Conservation (phyloP, 495 filamentous ascomycete species). For the Oidiodendron maius region DNA sequence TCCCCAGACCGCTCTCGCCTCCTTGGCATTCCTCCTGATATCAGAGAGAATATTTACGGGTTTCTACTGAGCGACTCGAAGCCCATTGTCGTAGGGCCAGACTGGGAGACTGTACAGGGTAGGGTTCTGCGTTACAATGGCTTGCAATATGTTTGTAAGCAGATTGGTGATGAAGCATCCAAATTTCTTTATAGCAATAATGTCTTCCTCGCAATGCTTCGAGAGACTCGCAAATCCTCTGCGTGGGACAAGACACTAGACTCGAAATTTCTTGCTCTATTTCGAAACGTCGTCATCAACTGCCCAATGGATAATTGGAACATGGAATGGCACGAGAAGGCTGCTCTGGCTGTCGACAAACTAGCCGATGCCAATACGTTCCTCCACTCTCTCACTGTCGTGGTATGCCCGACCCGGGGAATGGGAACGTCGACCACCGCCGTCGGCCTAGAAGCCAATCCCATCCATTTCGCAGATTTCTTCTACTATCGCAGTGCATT, state of each 20-base stretch:
- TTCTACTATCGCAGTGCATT: constrained; percentile 8
- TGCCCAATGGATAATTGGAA: constrained; percentile 8
- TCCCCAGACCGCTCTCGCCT: constrained; percentile 2
- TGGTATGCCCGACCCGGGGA: constrained; percentile 1
- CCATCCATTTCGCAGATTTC: constrained; percentile 16
- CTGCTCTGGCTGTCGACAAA: neutral
- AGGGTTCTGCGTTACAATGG: neutral
- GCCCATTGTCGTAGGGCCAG: constrained; percentile 9
- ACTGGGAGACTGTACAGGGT: constrained; percentile 10
- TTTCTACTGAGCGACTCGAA: constrained; percentile 8
- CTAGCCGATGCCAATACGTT: neutral
- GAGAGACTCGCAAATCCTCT: neutral
- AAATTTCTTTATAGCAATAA: constrained; percentile 14
- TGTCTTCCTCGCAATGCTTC: constrained; percentile 4
- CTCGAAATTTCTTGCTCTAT: neutral
- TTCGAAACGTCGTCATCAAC: constrained; percentile 8
- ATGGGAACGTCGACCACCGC: constrained; percentile 7
- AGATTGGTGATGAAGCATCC: constrained; percentile 5
- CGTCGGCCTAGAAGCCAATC: constrained; percentile 4
- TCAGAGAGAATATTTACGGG: constrained; percentile 16
- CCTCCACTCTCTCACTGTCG: constrained; percentile 10
- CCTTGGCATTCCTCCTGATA: constrained; percentile 9
- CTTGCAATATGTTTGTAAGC: constrained; percentile 13
- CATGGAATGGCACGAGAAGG: constrained; percentile 10
- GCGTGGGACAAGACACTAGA: neutral